Percentiles rank a stretch among this genome's conserved stretches.
phyloP scores from a whole-genome alignment of 768 basidiomycete species.

The Coprinopsis marcescibilis region DNA sequence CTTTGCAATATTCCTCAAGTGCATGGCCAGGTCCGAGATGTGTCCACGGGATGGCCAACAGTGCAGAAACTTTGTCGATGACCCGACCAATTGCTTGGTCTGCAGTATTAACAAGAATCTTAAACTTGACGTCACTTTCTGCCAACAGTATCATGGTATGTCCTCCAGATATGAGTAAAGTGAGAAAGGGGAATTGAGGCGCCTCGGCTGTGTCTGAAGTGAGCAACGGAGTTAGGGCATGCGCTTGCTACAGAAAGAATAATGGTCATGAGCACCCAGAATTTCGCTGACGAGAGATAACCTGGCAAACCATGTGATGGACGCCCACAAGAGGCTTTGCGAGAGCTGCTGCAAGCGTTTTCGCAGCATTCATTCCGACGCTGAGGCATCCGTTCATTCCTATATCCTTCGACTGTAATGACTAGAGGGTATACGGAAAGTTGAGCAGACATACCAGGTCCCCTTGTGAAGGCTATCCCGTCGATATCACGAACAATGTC shows the following conservation, averaged over 20 bases:
- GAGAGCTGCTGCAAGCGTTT: constrained; percentile 71
- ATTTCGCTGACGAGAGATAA: constrained; percentile 9
- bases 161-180: constrained; percentile 88
- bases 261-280: background rate
- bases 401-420: constrained; percentile 19
- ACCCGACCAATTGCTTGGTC: constrained; percentile 76
- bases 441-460: constrained; percentile 51
- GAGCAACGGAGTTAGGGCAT: constrained; percentile 76
- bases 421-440: background rate
- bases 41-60: constrained; percentile 62
- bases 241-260: constrained; percentile 67
- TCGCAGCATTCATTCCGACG: constrained; percentile 78
- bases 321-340: constrained; percentile 83
- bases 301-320: constrained; percentile 92
- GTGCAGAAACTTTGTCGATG: constrained; percentile 78
- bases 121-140: constrained; percentile 48
- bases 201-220: constrained; percentile 40
- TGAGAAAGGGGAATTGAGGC: constrained; percentile 80
- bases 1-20: constrained; percentile 64
- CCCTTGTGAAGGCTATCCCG: constrained; percentile 88
- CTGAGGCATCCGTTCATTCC: constrained; percentile 79
- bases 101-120: constrained; percentile 64
- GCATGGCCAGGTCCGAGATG: constrained; percentile 70
- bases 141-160: constrained; percentile 87
- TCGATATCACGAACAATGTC: constrained; percentile 57